These are phyloP conservation scores for Hansenula sp. DNA, from an alignment of 1,139 yeast genomes.

Conservation along the genomic window DNA sequence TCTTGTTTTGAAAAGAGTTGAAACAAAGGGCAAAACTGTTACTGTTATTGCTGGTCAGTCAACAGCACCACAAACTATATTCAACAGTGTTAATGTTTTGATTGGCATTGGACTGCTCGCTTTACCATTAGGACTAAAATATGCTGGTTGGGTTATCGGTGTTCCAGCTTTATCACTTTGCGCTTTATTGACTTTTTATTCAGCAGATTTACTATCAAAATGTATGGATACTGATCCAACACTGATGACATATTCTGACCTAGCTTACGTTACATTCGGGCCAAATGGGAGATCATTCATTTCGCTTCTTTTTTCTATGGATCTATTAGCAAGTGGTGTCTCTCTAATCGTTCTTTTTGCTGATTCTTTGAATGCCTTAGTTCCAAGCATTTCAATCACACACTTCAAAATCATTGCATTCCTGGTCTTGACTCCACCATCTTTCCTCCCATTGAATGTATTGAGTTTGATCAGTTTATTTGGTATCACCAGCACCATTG, in stretches of 20 bases:
- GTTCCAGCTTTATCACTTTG: conserved; percentile 46
- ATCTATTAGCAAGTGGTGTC: conserved; percentile 74
- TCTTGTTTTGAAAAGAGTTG: conserved; percentile 59
- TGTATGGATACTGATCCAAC: conserved; percentile 74
- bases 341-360: conserved; percentile 76
- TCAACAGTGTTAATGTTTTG: conserved; percentile 72
- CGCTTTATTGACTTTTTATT: conserved; percentile 60
- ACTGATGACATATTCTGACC: conserved; percentile 83
- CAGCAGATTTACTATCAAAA: conserved; percentile 63
- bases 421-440: conserved; percentile 56
- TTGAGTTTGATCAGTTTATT: conserved; percentile 69
- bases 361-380: conserved; percentile 72
- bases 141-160: conserved; percentile 76
- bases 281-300: conserved; percentile 56
- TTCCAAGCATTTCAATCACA: conserved; percentile 46
- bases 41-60: conserved; percentile 81
- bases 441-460: conserved; percentile 67
- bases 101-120: conserved; percentile 77
- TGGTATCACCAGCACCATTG: conserved; percentile 69
- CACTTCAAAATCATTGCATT: conserved; percentile 57
- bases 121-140: conserved; percentile 64
- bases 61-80: conserved; percentile 73
- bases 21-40: conserved; percentile 72
- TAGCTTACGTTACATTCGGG: conserved; percentile 76
- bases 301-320: conserved; percentile 70